A percentile compares a stretch with the other conserved stretches of the same genome.
phyloP scores from a whole-genome alignment of 805 yeast genomes.

The Hanseniaspora mollemarum region DNA sequence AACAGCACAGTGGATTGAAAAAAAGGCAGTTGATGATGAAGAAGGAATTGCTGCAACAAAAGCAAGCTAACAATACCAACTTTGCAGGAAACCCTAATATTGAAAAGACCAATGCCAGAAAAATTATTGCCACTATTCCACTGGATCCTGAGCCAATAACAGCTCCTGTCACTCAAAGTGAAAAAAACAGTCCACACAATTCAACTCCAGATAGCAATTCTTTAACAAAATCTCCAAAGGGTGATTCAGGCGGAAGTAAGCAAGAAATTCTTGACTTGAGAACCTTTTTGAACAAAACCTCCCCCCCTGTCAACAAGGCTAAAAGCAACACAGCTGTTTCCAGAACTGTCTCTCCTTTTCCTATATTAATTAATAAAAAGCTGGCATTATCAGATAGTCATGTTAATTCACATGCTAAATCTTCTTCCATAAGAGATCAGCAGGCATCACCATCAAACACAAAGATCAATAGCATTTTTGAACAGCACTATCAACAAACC shows the following conservation, averaged over 20 bases:
- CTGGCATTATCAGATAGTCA: background rate
- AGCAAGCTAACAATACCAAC: slow-evolving; percentile 31
- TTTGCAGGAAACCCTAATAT: background rate
- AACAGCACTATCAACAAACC: background rate
- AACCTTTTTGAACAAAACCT: slow-evolving; percentile 8
- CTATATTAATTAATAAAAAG: slow-evolving; percentile 5
- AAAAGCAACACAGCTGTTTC: background rate
- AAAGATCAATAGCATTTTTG: background rate
- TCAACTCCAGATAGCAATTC: slow-evolving; percentile 15
- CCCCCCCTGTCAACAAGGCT: background rate
- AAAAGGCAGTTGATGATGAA: slow-evolving; percentile 30
- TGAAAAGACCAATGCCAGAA: slow-evolving; percentile 62
- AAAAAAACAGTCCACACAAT: slow-evolving; percentile 20
- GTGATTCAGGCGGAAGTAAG: background rate
- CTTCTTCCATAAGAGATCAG: slow-evolving; percentile 7
- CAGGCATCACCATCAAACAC: slow-evolving; percentile 16
- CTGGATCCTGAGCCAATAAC: slow-evolving; percentile 70
- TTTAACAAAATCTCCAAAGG: slow-evolving; percentile 1
- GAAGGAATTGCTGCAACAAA: slow-evolving; percentile 43
- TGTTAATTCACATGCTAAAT: background rate
- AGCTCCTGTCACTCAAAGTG: slow-evolving; percentile 23
- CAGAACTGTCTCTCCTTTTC: slow-evolving; percentile 4
- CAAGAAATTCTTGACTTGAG: slow-evolving; percentile 6
- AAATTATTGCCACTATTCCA: slow-evolving; percentile 66
- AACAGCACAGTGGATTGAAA: slow-evolving; percentile 81